Base-by-base conservation (phyloP, 768 basidiomycete species). In the Tubosaeta sp. region DNA sequence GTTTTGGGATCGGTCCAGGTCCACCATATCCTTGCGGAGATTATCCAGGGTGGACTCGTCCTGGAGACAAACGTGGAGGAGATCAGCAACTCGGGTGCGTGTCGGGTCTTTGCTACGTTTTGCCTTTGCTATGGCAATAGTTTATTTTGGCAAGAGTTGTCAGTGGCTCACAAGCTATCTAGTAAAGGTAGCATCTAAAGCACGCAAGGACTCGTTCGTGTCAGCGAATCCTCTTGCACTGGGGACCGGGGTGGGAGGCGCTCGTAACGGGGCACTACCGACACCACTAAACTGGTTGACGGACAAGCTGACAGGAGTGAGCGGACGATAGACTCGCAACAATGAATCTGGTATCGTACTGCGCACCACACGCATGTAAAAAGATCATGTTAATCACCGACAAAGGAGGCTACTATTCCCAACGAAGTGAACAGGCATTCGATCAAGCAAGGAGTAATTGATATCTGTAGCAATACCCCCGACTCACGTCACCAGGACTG, bases 1-100 rank as follows among this genome's bases (percentile, higher is more conserved):
- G 24, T 61, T 35, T 49, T 40, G n/a, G 36, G 22, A 48, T 7
- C 39, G 8, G 16, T 35, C 45, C 30, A 60, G 93, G 94, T 89
- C 4, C 94, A 98, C 62, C 89, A 95, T 58, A 92, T 97, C 47
- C 79, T 99, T 41, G 78, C 87, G n/a, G 96, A 98, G 70, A 85
- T 98, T 46, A 90, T 99, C 22, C 94, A 97, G 71, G 95, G 94
- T 14, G 96, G 96, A 6, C 76, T 98, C 32, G 96, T 98, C 9
- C 76, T 98, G 38, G 96, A 99, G 69, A 99, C 95, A 12, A 92
- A 90, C 67, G 83, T 92, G 22, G 88, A 90, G 48, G 89, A 90
- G 63, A 93, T 93, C 49, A 84, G 84, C 58, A 70, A 60, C 55
- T 77, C 84, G 54, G 81, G 90, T 90, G 58, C 46, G 83, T 66